Conservation (phyloP, 2,329 filamentous ascomycete species). For the Hirsutella thompsonii region DNA sequence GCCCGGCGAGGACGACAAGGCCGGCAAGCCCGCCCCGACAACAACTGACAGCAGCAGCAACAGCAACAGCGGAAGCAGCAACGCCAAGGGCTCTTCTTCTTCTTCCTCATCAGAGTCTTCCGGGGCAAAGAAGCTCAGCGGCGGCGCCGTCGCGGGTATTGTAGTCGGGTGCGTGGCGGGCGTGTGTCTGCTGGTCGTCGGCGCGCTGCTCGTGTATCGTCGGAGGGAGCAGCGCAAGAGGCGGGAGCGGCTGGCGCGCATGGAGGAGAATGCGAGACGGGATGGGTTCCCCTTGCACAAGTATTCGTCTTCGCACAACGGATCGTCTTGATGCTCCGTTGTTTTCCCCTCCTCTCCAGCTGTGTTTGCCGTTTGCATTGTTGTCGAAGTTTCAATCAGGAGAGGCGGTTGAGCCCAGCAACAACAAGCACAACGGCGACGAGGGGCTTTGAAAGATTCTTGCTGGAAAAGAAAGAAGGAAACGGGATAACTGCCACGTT, state of each 20-base stretch:
- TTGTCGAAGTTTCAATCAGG: too few species aligned
- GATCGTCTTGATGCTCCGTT: too few species aligned
- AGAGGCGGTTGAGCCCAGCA: too few species aligned
- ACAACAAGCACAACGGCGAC: too few species aligned
- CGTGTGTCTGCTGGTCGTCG: neutral
- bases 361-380: too few species aligned
- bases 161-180: neutral
- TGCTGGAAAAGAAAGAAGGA: too few species aligned
- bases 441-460: too few species aligned
- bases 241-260: neutral
- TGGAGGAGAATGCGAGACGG: slow-evolving; percentile 2
- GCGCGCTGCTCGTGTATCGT: neutral
- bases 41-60: too few species aligned
- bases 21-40: slow-evolving; percentile 7
- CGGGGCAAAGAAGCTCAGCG: neutral
- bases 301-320: neutral
- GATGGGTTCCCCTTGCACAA: slow-evolving; percentile 1
- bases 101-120: too few species aligned
- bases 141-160: slow-evolving; percentile 1
- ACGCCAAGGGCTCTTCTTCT: neutral
- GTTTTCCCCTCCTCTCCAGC: too few species aligned
- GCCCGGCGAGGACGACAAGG: slow-evolving; percentile 11
- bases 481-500: too few species aligned
- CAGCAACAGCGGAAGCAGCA: too few species aligned
- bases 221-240: slow-evolving; percentile 1